A percentile compares a stretch with the other conserved stretches of the same genome.
phyloP scores from a whole-genome alignment of 768 basidiomycete species.

The Boletellus emodensis region DNA sequence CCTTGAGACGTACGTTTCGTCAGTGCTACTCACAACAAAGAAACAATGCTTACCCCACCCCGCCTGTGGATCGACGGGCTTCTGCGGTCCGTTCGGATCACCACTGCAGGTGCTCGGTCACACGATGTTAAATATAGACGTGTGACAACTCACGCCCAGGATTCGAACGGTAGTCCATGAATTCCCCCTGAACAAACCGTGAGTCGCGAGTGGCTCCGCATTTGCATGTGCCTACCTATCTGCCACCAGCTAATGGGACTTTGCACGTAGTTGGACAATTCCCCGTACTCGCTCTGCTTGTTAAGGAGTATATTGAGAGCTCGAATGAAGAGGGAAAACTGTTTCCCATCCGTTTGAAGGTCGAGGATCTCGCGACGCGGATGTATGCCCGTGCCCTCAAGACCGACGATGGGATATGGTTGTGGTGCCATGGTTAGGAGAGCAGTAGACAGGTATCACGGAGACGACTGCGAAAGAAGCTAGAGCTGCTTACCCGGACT shows the following conservation, averaged over 20 bases:
- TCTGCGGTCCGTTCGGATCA: conserved; percentile 9
- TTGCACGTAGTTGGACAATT: too few species aligned
- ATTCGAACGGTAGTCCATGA: conserved; percentile 15
- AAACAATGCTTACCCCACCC: conserved; percentile 7
- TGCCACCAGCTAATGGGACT: conserved; percentile 11
- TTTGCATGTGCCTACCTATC: conserved; percentile 5
- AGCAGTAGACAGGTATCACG: too few species aligned
- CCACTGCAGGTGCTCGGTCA: conserved; percentile 8
- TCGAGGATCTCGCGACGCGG: too few species aligned
- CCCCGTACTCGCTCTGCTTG: too few species aligned
- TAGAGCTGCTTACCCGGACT: too few species aligned
- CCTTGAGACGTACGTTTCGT: conserved; percentile 4
- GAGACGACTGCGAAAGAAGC: too few species aligned
- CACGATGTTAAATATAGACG: not conserved
- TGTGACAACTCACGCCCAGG: not conserved
- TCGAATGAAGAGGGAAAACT: too few species aligned
- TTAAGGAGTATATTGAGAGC: too few species aligned
- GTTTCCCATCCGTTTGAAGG: not conserved
- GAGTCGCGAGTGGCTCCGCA: not conserved
- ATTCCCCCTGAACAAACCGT: conserved; percentile 7
- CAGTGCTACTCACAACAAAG: not conserved
- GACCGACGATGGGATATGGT: too few species aligned
- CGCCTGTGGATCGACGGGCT: not conserved
- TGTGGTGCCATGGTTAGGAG: too few species aligned
- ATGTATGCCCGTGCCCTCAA: too few species aligned